Percentiles rank a stretch among this genome's conserved stretches.
These are phyloP conservation scores for Candida michaelii DNA, from an alignment of 805 yeast genomes.

Conservation along the genomic window DNA sequence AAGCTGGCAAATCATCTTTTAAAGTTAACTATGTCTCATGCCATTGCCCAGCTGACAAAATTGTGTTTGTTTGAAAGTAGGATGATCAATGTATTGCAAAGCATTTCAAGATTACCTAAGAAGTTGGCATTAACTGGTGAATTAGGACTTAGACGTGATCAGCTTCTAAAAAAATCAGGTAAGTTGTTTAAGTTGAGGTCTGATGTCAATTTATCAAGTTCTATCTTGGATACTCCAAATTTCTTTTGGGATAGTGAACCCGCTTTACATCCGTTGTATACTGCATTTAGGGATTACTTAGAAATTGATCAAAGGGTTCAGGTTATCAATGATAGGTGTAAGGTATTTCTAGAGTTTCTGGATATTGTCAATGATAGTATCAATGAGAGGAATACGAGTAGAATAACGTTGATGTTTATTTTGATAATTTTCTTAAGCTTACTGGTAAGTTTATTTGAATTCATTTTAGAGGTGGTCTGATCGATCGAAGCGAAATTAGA, in stretches of 20 bases:
- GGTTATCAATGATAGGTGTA: conserved; percentile 89
- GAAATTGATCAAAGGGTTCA: conserved; percentile 95
- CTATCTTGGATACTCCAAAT: conserved; percentile 91
- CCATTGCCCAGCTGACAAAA: conserved; percentile 95
- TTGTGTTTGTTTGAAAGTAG: conserved; percentile 87
- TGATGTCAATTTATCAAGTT: conserved; percentile 88
- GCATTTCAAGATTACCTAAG: conserved; percentile 87
- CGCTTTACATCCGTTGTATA: conserved; percentile 86
- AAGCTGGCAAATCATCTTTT: conserved; percentile 90
- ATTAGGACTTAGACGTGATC: conserved; percentile 80
- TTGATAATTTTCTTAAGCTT: conserved; percentile 77
- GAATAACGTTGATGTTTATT: conserved; percentile 89
- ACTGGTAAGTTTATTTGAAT: conserved; percentile 73
- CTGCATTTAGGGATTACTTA: conserved; percentile 85
- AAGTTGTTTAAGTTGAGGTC: conserved; percentile 85
- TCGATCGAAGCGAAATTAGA: too few species aligned
- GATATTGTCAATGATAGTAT: conserved; percentile 92
- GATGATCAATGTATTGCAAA: conserved; percentile 78
- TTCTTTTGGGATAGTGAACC: conserved; percentile 96
- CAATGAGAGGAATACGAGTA: conserved; percentile 87
- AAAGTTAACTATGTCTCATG: conserved; percentile 90
- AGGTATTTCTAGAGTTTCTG: conserved; percentile 88
- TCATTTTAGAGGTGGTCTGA: conserved; percentile 41
- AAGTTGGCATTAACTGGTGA: conserved; percentile 87
- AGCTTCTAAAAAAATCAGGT: conserved; percentile 85